Evolutionary conservation across 768 basidiomycete species (phyloP), one percentile per base, ranked within the genome.

Genomic region (Suillus hirtellus): DNA sequence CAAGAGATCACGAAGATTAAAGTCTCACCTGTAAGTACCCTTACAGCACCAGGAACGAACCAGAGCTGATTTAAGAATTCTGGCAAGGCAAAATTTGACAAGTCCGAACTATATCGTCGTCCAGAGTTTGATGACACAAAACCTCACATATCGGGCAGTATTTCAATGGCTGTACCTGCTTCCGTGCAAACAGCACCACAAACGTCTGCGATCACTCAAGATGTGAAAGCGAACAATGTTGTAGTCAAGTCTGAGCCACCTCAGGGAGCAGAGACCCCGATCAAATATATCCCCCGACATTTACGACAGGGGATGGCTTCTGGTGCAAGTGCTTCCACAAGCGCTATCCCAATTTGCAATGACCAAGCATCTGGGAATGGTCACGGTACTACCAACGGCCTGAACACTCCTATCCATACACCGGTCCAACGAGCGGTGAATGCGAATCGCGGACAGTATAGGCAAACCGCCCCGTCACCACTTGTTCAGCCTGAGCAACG

Each of bases 1-100:
- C 84, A 89, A 55, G 91, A 96, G 71, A 81, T 99, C 10, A 78
- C 85, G 46, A 96, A 96, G 77, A 89, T 99, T 67, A 96, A 93
- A 73, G 87, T 93, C 0, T 84, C 85, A 37, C 86, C 87, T 4
- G 95, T 96, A 69, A 63, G 90, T 84, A n/a, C 27, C 24, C 47
- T 21, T 11, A 37, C 21, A 40, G 7, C 47, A 17, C 42, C 19
- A 3, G 11, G n/a, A 38, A 49, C 31, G 6, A 31, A 44, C 17
- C 47, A 43, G n/a, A 53, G 38, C 60, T 72, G 62, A 65, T 54
- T 59, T 62, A 35, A 50, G 27, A 14, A 27, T 42, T 42, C 10
- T 14, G 56, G 34, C 14, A 63, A 91, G 89, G 79, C 81, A 12
- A 93, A 89, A 72, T 84, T 94, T 63, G 86, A 93, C 68, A 80